These are phyloP conservation scores for Pulicaria dysenterica DNA, from an alignment of 129 eudicot genomes.

Conservation along the genomic window DNA sequence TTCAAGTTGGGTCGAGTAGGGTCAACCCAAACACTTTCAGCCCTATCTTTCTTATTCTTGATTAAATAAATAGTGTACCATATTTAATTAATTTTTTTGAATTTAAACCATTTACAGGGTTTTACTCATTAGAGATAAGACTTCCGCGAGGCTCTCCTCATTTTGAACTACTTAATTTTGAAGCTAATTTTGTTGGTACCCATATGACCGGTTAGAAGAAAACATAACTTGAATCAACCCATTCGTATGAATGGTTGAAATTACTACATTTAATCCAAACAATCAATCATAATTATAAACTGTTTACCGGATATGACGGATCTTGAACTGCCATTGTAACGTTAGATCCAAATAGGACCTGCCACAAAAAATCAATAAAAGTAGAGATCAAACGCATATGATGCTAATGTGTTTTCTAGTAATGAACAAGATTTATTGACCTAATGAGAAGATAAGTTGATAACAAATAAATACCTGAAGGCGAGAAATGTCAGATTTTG, in stretches of 20 bases:
- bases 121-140: not conserved
- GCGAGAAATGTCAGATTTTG: conserved; percentile 92
- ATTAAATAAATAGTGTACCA: not conserved
- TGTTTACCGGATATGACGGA: conserved; percentile 86
- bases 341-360: conserved; percentile 88
- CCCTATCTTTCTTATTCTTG: no score
- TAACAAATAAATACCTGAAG: conserved; percentile 61
- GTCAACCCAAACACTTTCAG: not conserved
- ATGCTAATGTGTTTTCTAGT: not conserved
- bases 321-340: conserved; percentile 96
- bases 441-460: not conserved
- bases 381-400: conserved; percentile 4
- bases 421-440: not conserved
- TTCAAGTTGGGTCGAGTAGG: not conserved
- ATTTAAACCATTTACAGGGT: not conserved
- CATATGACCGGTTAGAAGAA: not conserved
- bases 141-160: not conserved
- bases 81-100: not conserved
- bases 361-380: conserved; percentile 26
- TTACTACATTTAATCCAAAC: not conserved
- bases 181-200: not conserved
- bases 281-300: conserved; percentile 14
- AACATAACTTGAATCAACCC: not conserved
- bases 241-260: not conserved
- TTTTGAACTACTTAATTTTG: not conserved